These are phyloP conservation scores for Furcasterigmium sp. DNA, from an alignment of 2,329 filamentous ascomycete species.

Conservation along the genomic window DNA sequence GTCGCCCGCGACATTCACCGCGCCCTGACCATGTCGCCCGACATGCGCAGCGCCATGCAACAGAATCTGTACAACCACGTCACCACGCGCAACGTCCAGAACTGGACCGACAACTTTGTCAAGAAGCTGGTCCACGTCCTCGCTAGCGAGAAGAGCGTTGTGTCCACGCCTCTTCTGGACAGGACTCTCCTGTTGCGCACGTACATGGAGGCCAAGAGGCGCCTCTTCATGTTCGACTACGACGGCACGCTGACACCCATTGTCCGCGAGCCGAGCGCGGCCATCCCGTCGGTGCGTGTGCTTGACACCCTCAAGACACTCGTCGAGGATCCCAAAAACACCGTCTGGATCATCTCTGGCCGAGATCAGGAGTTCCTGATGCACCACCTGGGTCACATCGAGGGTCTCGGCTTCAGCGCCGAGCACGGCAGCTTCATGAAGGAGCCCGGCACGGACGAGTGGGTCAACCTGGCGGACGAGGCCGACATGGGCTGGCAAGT, in stretches of 20 bases:
- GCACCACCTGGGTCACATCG: constrained; percentile 88
- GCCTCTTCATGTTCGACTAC: constrained; percentile 98
- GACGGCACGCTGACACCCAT: constrained; percentile 96
- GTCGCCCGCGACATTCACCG: constrained; percentile 80
- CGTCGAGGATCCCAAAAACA: constrained; percentile 73
- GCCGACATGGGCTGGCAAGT: constrained; percentile 91
- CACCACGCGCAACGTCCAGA: constrained; percentile 76
- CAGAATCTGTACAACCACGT: constrained; percentile 76
- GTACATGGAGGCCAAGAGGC: constrained; percentile 70
- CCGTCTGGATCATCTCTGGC: constrained; percentile 98
- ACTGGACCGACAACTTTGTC: constrained; percentile 78
- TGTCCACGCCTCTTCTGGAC: constrained; percentile 78
- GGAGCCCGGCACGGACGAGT: constrained; percentile 67
- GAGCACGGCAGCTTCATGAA: constrained; percentile 97
- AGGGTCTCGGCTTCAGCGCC: constrained; percentile 84
- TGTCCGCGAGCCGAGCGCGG: constrained; percentile 83
- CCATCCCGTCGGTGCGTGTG: constrained; percentile 79
- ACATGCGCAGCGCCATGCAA: constrained; percentile 65
- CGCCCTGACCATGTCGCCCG: constrained; percentile 69
- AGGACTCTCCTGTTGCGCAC: constrained; percentile 64
- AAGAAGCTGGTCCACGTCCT: constrained; percentile 76
- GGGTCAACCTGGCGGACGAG: constrained; percentile 84
- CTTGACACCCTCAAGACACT: constrained; percentile 75
- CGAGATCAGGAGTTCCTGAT: constrained; percentile 88
- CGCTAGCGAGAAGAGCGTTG: constrained; percentile 67